Percentiles rank a stretch among this genome's conserved stretches.
phyloP scores from a whole-genome alignment of 768 basidiomycete genomes.

The Agrocybe praecox region DNA sequence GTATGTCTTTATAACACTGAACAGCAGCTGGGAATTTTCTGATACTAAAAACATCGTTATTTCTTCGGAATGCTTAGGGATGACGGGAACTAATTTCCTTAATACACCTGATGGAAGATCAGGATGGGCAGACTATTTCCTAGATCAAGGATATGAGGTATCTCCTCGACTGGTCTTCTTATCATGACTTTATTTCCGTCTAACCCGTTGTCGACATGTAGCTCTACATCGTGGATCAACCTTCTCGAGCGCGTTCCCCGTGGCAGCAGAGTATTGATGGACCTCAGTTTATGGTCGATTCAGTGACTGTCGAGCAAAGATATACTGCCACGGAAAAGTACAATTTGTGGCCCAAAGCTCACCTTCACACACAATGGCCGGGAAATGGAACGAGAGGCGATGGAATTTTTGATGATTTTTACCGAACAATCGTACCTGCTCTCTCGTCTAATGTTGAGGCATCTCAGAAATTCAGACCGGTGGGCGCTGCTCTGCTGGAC shows the following conservation, averaged over 20 bases:
- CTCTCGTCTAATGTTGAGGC: slow-evolving; percentile 38
- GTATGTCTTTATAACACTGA: slow-evolving; percentile 19
- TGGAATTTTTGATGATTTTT: slow-evolving; percentile 45
- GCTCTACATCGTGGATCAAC: slow-evolving; percentile 51
- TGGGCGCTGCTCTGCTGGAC: slow-evolving; percentile 44
- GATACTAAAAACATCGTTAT: neutral
- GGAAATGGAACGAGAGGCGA: slow-evolving; percentile 52
- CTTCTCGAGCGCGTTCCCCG: slow-evolving; percentile 45
- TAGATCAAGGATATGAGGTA: slow-evolving; percentile 54
- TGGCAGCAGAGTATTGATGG: slow-evolving; percentile 44
- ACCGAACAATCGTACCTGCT: slow-evolving; percentile 41
- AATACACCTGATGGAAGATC: slow-evolving; percentile 55
- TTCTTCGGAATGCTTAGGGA: slow-evolving; percentile 28
- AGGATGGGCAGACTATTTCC: slow-evolving; percentile 60
- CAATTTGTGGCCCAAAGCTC: slow-evolving; percentile 47
- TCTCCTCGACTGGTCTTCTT: slow-evolving; percentile 4
- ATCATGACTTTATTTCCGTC: neutral
- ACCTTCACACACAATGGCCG: slow-evolving; percentile 53
- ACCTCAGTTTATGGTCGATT: slow-evolving; percentile 27
- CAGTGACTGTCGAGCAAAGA: slow-evolving; percentile 35
- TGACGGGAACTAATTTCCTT: slow-evolving; percentile 55
- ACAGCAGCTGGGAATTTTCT: neutral
- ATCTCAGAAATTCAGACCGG: slow-evolving; percentile 39
- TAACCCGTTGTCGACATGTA: slow-evolving; percentile 7
- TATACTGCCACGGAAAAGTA: slow-evolving; percentile 44